Evolutionary conservation across 352 stramenopile genomes (phyloP), one percentile per base, ranked within the genome.

Genomic region (Peronospora tabacina): DNA sequence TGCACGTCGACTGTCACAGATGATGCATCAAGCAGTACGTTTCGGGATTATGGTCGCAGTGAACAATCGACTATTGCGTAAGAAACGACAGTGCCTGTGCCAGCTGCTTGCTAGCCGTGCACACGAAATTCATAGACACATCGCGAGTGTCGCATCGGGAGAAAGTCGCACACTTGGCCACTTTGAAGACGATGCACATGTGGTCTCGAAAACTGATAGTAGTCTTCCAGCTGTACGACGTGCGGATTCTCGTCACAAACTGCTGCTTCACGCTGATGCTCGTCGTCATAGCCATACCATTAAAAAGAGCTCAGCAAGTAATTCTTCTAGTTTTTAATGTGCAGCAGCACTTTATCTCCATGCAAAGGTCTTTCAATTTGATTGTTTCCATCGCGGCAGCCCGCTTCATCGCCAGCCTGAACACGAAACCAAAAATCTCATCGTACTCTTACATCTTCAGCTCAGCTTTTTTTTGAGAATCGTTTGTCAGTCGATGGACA

Each of bases 31-130:
- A 87, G 68, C 37, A 87, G 37, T 34, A 99, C 92, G 66, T 99
- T 99, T 98, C 96, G 2, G 95, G 96, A 64, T 99, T 99, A 17
- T 99, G 78, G 69, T 99, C 96, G 68, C 95, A 98, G 66, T 99
- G 96, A 15, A 98, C 80, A 29, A 99, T 78, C 48, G 83, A 71
- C 19, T 90, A 75, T 5, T 79, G 61, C 7, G 86, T 69, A 34
- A 96, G 57, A 22, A 90, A 72, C 1, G 66, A 57, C 13, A 98
- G 60, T 1, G 87, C 83, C 8, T 83, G 52, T 7, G 95, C 63
- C 13, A 97, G 65, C 66, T 99, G 94, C 43, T 58, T 66, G 12
- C 92, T 77, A 39, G 98, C 79, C 20, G 68, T 75, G 38, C 87
- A 73, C 5, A 99, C 80, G 13, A 89, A 81, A 20, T 50, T 61